A percentile compares a stretch with the other conserved stretches of the same genome.
Evolutionary conservation across 371 early-diverging fungal genomes (phyloP).

Genomic region (Mucor irregularis): DNA sequence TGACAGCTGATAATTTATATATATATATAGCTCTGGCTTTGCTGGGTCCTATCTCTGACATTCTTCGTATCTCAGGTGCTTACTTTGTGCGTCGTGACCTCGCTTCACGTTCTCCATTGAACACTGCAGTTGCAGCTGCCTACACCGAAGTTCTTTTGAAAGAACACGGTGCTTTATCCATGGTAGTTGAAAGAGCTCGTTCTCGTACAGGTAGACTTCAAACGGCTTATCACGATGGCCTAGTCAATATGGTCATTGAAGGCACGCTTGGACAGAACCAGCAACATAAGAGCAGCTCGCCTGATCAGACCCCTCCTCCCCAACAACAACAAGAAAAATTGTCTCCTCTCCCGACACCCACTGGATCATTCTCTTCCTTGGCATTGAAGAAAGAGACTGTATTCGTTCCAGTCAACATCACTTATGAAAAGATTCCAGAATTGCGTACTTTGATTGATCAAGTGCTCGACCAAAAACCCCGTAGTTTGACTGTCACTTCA

Average conservation of each 20-base stretch:
- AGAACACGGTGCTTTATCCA: constrained; percentile 48
- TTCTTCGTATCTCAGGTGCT: constrained; percentile 49
- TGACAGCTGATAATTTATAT: not conserved
- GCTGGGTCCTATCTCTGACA: constrained; percentile 50
- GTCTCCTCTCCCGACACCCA: constrained; percentile 6
- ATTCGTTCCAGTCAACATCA: constrained; percentile 48
- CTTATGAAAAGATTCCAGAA: constrained; percentile 52
- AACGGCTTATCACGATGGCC: constrained; percentile 39
- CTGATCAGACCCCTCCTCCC: not conserved
- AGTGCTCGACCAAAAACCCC: constrained; percentile 50
- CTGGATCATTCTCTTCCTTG: constrained; percentile 5
- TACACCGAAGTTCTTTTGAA: constrained; percentile 45
- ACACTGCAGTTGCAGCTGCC: constrained; percentile 45
- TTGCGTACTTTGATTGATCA: constrained; percentile 46
- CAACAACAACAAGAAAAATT: constrained; percentile 1
- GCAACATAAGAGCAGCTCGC: no score
- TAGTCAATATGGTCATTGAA: constrained; percentile 48
- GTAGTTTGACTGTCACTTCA: constrained; percentile 14
- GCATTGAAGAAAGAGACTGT: constrained; percentile 24
- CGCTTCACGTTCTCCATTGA: constrained; percentile 41
- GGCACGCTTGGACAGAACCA: constrained; percentile 42
- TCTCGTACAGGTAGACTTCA: constrained; percentile 51
- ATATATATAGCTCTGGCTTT: constrained; percentile 34
- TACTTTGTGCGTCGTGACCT: constrained; percentile 49
- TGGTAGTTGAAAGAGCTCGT: constrained; percentile 45